Evolutionary conservation across 2,329 filamentous ascomycete genomes (phyloP).

Genomic region (Xylaria digitata): DNA sequence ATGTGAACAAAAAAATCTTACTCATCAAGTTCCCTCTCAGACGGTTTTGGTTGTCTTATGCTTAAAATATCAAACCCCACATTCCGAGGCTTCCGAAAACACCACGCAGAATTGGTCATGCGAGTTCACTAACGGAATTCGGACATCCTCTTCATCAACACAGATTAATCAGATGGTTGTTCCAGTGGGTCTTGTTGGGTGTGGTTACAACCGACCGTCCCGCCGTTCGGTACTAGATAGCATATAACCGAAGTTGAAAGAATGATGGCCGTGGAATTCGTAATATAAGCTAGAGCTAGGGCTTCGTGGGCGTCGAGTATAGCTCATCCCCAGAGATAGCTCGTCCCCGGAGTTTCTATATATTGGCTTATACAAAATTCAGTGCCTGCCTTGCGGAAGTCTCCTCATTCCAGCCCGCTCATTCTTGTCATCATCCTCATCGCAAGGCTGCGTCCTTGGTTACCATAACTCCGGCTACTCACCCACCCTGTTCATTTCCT

Average conservation of each 20-base stretch:
- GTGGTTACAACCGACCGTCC: constrained; percentile 20
- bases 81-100: constrained; percentile 39
- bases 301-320: constrained; percentile 3
- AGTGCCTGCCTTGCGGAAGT: not conserved
- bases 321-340: not conserved
- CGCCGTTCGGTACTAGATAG: not conserved
- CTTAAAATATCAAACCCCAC: constrained; percentile 26
- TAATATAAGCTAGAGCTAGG: constrained; percentile 25
- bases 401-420: not conserved
- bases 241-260: constrained; percentile 12
- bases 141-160: constrained; percentile 8
- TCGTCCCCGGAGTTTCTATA: not conserved
- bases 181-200: constrained; percentile 23
- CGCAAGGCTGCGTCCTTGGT: not conserved
- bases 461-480: not conserved
- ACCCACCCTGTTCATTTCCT: not conserved
- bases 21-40: not conserved
- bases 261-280: constrained; percentile 1
- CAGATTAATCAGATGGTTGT: constrained; percentile 14
- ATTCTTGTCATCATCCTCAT: not conserved
- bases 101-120: constrained; percentile 2
- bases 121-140: constrained; percentile 11
- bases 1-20: constrained; percentile 1
- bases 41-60: constrained; percentile 1
- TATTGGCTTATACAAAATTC: not conserved